Conservation (phyloP, 2,329 filamentous ascomycete species). For the Cordyceps fumosorosea region DNA sequence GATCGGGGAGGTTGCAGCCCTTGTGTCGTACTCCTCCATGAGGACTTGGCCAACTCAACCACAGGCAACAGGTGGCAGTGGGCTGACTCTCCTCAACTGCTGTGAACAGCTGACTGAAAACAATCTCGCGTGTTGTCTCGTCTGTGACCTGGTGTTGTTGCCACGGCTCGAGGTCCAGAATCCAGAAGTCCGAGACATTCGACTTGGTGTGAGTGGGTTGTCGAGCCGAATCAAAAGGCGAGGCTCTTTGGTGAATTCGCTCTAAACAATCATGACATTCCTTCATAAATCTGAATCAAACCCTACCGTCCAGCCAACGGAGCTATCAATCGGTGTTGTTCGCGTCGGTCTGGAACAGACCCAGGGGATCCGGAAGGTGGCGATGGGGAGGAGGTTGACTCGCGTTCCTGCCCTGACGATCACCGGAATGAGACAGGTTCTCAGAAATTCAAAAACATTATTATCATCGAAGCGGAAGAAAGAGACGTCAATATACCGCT, state of each 20-base stretch:
- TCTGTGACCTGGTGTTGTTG: background rate
- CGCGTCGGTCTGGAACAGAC: too few relatives aligned
- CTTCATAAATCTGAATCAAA: too few relatives aligned
- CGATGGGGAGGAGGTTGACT: background rate
- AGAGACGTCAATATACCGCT: background rate
- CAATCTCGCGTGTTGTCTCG: background rate
- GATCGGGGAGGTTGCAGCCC: background rate
- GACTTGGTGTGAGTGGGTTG: constrained; percentile 1
- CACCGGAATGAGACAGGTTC: background rate
- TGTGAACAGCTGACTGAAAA: background rate
- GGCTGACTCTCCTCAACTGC: background rate
- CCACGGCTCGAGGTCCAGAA: constrained; percentile 1
- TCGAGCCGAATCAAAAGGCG: background rate
- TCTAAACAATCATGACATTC: too few relatives aligned
- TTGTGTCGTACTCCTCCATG: background rate
- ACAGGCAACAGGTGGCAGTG: background rate
- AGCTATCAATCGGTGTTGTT: too few relatives aligned
- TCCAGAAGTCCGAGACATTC: background rate
- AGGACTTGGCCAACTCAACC: background rate
- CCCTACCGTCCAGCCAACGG: too few relatives aligned
- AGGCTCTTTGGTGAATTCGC: too few relatives aligned
- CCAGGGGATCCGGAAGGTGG: too few relatives aligned
- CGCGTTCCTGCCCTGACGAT: background rate
- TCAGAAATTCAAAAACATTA: background rate
- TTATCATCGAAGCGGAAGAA: background rate